These are phyloP conservation scores for Yamadazyma epiphylla DNA, from an alignment of 1,139 yeast genomes.

Conservation along the genomic window DNA sequence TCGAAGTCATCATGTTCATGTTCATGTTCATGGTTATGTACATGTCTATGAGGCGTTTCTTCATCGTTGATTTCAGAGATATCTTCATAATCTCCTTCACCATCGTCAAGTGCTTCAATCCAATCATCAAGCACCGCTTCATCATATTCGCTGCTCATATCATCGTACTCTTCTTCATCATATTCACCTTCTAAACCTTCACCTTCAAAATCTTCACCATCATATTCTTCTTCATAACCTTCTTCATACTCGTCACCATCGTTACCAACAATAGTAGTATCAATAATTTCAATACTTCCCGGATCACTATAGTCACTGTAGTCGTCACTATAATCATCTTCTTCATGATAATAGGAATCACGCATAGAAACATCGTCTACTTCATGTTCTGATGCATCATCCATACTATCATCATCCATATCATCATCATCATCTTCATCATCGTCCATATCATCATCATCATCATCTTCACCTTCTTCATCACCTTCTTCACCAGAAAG, in stretches of 20 bases:
- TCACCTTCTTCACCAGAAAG: slow-evolving; percentile 34
- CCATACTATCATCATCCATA: slow-evolving; percentile 16
- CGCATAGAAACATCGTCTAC: slow-evolving; percentile 12
- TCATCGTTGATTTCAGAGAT: slow-evolving; percentile 25
- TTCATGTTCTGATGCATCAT: slow-evolving; percentile 16
- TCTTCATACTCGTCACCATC: slow-evolving; percentile 13
- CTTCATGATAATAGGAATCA: slow-evolving; percentile 11
- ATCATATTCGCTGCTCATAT: slow-evolving; percentile 31
- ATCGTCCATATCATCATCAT: slow-evolving; percentile 15
- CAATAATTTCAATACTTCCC: slow-evolving; percentile 39
- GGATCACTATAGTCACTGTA: slow-evolving; percentile 18
- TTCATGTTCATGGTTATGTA: slow-evolving; percentile 5
- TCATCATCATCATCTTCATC: slow-evolving; percentile 26
- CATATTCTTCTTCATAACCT: slow-evolving; percentile 20
- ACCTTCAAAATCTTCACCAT: slow-evolving; percentile 22
- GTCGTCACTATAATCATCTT: slow-evolving; percentile 10
- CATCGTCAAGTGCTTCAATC: slow-evolving; percentile 40
- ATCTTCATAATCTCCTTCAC: slow-evolving; percentile 17
- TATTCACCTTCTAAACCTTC: slow-evolving; percentile 21
- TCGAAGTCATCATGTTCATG: slow-evolving; percentile 12
- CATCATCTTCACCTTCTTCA: slow-evolving; percentile 18
- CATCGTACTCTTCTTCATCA: slow-evolving; percentile 27
- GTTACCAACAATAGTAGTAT: slow-evolving; percentile 33
- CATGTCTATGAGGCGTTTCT: slow-evolving; percentile 14
- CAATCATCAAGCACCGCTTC: slow-evolving; percentile 43